phyloP scores from a whole-genome alignment of 352 stramenopile species.

The Globisporangium abappressorium region DNA sequence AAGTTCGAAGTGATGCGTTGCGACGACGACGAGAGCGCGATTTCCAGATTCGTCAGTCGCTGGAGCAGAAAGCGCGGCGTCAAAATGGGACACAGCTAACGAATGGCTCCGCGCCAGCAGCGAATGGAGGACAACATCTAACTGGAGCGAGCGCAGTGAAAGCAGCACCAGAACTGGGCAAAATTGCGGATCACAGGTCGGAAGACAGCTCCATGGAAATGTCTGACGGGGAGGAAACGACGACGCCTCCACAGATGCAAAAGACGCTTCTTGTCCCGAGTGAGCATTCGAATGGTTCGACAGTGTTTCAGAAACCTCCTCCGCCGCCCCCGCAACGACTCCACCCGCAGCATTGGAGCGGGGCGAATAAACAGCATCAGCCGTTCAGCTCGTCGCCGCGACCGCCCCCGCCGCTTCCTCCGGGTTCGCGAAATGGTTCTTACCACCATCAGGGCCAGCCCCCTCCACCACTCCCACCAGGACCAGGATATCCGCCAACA shows the following conservation, averaged over 20 bases:
- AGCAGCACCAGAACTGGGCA: slow-evolving; percentile 16
- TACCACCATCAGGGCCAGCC: slow-evolving; percentile 2
- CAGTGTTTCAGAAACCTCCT: slow-evolving; percentile 17
- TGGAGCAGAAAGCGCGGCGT: slow-evolving; percentile 38
- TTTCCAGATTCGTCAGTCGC: slow-evolving; percentile 57
- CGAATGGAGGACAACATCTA: slow-evolving; percentile 18
- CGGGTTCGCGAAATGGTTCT: slow-evolving; percentile 16
- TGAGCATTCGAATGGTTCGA: neutral
- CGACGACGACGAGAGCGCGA: slow-evolving; percentile 74
- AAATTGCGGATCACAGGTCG: slow-evolving; percentile 9
- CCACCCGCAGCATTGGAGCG: slow-evolving; percentile 23
- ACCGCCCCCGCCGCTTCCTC: slow-evolving; percentile 16
- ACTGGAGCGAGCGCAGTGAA: slow-evolving; percentile 13
- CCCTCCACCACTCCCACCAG: slow-evolving; percentile 20
- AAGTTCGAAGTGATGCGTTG: slow-evolving; percentile 64
- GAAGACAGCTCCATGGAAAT: slow-evolving; percentile 71
- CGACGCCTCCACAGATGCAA: slow-evolving; percentile 6
- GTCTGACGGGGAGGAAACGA: slow-evolving; percentile 46
- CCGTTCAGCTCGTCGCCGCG: slow-evolving; percentile 22
- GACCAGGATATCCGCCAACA: slow-evolving; percentile 13
- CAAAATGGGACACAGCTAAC: slow-evolving; percentile 14
- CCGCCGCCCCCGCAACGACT: slow-evolving; percentile 4
- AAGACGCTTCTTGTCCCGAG: slow-evolving; percentile 3
- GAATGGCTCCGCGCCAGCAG: slow-evolving; percentile 10
- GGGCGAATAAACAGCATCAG: slow-evolving; percentile 13